Conservation (phyloP, 2,329 filamentous ascomycete species). For the Botrytis hyacinthi region DNA sequence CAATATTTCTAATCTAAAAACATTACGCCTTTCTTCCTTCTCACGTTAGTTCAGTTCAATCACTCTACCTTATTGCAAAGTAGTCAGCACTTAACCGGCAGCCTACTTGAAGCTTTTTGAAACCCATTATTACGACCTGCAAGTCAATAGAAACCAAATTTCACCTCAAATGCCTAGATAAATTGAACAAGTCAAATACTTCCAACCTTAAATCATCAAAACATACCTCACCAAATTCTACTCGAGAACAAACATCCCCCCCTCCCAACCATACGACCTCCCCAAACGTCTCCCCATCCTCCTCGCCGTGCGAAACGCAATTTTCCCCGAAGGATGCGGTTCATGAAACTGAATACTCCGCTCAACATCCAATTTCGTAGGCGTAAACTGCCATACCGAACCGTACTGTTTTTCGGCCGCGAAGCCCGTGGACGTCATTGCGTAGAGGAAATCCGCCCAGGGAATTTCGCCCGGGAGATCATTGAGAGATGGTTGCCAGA, state of each 20-base stretch:
- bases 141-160: too few relatives aligned
- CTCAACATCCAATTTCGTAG: constrained; percentile 41
- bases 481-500: constrained; percentile 39
- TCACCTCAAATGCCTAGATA: too few relatives aligned
- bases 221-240: background rate
- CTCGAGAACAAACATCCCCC: constrained; percentile 43
- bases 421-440: constrained; percentile 52
- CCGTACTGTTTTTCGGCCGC: constrained; percentile 56
- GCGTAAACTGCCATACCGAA: constrained; percentile 59
- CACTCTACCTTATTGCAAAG: background rate
- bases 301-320: constrained; percentile 48
- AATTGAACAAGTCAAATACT: background rate
- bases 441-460: constrained; percentile 54
- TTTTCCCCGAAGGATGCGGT: constrained; percentile 54
- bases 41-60: too few relatives aligned
- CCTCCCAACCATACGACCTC: constrained; percentile 51
- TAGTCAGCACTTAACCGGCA: background rate
- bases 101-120: background rate
- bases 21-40: background rate
- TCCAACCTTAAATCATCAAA: background rate
- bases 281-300: constrained; percentile 49
- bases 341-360: constrained; percentile 44
- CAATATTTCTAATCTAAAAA: background rate
- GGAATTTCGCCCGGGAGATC: constrained; percentile 48
- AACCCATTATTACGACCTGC: too few relatives aligned